Evolutionary conservation across 805 yeast species (phyloP), one percentile per base, ranked within the genome.

Genomic region (Starmera dryadoides): DNA sequence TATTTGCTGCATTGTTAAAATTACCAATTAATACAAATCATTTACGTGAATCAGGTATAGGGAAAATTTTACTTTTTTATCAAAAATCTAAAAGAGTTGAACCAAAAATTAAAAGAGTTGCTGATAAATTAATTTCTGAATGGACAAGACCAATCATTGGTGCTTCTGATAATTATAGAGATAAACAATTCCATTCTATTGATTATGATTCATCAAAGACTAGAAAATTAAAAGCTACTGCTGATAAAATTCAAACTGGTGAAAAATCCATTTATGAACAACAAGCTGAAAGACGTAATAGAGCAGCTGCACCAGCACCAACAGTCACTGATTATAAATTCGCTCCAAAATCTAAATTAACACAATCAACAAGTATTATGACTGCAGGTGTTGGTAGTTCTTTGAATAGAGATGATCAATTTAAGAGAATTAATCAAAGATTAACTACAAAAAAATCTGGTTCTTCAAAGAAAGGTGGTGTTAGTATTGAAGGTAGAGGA

Each of bases 61-160:
- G 98, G 16, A 87, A 89, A 61, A 86, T 93, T 20, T 75, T 93
- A 50, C 71, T 91, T n/a, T 93, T 89, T 56, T 93, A 93, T 63
- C 96, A 91, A 56, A 77, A 88, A 55, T 80, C 93, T 25, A 84
- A 83, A 56, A 77, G 91, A 53, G 95, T 95, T 14, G 97, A 94
- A 61, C 83, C 87, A 26, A 69, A 75, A 33, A 74, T 93, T 56
- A 88, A 91, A 59, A 80, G 94, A 58, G 71, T 81, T 30, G 98
- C 96, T 6, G 98, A 93, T 56, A 79, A 79, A 56, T 68, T 93
- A 44, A 83, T 93, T 48, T 96, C 96, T 20, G 95, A 88, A 59
- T 93, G 99, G 99, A 91, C 97, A 8, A 77, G 98, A 63, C 98
- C 98, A 34, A 87, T 93, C 45, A 86, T 93, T 73, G 95, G 95